Evolutionary conservation across 441 rosid genomes (phyloP).

Genomic region (Brassica hybrid): DNA sequence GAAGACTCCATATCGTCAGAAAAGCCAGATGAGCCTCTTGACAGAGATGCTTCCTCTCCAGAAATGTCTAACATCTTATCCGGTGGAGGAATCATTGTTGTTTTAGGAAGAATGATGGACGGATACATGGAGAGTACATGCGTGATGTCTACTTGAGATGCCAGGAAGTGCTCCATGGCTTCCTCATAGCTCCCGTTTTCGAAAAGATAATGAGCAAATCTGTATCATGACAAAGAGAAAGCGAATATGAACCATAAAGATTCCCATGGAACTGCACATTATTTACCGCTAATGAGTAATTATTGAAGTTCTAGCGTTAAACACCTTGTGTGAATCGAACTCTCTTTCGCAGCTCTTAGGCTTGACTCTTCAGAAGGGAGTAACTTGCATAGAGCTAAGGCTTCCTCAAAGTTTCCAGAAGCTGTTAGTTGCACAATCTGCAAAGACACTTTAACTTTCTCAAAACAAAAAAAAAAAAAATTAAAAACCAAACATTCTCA

Average conservation of each 20-base stretch:
- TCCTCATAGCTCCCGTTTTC: slow-evolving; percentile 96
- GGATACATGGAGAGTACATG: slow-evolving; percentile 93
- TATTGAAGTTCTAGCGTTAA: slow-evolving; percentile 9
- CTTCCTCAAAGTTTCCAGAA: slow-evolving; percentile 99
- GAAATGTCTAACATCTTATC: slow-evolving; percentile 71
- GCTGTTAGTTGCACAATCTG: slow-evolving; percentile 99
- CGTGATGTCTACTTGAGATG: slow-evolving; percentile 97
- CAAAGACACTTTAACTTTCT: slow-evolving; percentile 30
- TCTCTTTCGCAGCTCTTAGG: slow-evolving; percentile 95
- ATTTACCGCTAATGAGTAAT: not conserved
- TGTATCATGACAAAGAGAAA: slow-evolving; percentile 44
- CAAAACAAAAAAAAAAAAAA: too few relatives aligned
- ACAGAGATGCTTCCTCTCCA: slow-evolving; percentile 68
- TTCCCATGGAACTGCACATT: slow-evolving; percentile 12
- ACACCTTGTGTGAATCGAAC: slow-evolving; percentile 94
- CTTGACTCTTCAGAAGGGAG: slow-evolving; percentile 97
- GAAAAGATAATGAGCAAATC: slow-evolving; percentile 96
- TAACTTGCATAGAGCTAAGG: slow-evolving; percentile 93
- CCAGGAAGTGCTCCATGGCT: slow-evolving; percentile 97
- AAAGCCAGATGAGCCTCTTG: slow-evolving; percentile 86
- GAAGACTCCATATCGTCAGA: slow-evolving; percentile 89
- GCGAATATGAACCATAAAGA: slow-evolving; percentile 11
- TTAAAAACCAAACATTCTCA: slow-evolving; percentile 1
- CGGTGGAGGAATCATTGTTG: slow-evolving; percentile 69
- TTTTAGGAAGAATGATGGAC: slow-evolving; percentile 82